Base-by-base conservation (phyloP, 116 monocot species). In the Cymodocea nodosa region DNA sequence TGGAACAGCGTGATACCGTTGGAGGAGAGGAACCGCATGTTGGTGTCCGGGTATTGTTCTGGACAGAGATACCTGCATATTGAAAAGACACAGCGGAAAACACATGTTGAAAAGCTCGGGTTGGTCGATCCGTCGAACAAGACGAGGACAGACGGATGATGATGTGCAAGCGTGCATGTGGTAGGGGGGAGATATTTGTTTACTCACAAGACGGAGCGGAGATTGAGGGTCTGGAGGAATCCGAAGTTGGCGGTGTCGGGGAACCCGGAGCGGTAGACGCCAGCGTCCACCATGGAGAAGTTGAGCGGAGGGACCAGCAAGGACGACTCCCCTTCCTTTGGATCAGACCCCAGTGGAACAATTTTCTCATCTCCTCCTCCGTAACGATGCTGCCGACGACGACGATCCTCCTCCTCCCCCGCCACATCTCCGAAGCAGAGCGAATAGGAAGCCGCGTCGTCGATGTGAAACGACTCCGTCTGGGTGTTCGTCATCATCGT, bases 251-350 rank as follows among this genome's bases (percentile, higher is more conserved):
- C 60, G 13, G 66, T 35, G 39, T 70, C 72, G 8, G 81, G 84
- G 52, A 80, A 80, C 51, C 84, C 78, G 22, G 84, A 84, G 11
- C 84, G 80, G 71, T 72, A 84, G 11, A 80, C 72, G n/a, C 84
- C 84, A 40, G 56, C 53, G 40, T 84, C 84, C 14, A 84, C 84
- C 78, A 78, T 80, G 2, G 84, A 71, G 62, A 84, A 84, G 63
- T 84, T 84, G 30, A 84, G 70, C 8, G 84, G 84, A 30, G 84
- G 84, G 9, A 80, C 81, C 49, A 78, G 73, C 15, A 84, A 44
- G 6, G 44, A 7, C 8, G 30, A 3, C 30, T 30, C 30, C 30
- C 30, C 30, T 30, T 30, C 30, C 30, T 30, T 3, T 3, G 30
- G 30, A 30, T 30, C 30, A 30, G 30, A 30, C 30, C 30, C 1